These are phyloP conservation scores for Chloropicon primus DNA, from an alignment of 139 green algal genomes.

Conservation along the genomic window DNA sequence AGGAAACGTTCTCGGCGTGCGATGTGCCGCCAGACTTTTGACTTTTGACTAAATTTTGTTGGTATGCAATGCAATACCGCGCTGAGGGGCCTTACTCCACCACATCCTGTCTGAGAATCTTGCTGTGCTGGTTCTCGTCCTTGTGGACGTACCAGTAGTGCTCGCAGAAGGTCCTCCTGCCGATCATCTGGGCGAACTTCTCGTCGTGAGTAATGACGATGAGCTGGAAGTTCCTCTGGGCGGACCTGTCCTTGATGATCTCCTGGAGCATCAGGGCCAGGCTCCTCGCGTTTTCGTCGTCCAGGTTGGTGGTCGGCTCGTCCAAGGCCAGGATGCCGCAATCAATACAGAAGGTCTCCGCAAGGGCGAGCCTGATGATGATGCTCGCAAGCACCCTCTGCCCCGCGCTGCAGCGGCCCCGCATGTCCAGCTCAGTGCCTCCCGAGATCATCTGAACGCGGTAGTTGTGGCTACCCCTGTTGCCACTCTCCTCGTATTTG, in stretches of 20 bases:
- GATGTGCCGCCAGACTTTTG: too few relatives aligned
- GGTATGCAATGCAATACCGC: too few relatives aligned
- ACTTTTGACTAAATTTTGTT: too few relatives aligned
- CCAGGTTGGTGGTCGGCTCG: constrained; percentile 98
- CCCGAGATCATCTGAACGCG: constrained; percentile 49
- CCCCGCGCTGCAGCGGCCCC: constrained; percentile 84
- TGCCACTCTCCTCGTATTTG: constrained; percentile 39
- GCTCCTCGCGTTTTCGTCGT: constrained; percentile 52
- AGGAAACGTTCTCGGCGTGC: constrained; percentile 46
- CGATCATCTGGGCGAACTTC: constrained; percentile 52
- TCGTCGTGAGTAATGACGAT: constrained; percentile 99
- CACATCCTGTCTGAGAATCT: neutral
- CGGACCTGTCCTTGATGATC: constrained; percentile 60
- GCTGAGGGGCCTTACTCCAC: neutral
- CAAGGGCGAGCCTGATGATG: constrained; percentile 91
- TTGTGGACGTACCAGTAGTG: constrained; percentile 37
- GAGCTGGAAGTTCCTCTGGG: constrained; percentile 95
- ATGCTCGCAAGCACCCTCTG: constrained; percentile 97
- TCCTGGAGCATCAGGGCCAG: constrained; percentile 65
- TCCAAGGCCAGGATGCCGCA: constrained; percentile 96
- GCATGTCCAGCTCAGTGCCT: constrained; percentile 94
- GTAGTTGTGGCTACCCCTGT: constrained; percentile 78
- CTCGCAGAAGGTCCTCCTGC: constrained; percentile 26
- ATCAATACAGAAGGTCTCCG: constrained; percentile 96
- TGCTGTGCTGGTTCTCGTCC: constrained; percentile 24